phyloP scores from a whole-genome alignment of 331 rosid genomes.

The Malus hybrid region DNA sequence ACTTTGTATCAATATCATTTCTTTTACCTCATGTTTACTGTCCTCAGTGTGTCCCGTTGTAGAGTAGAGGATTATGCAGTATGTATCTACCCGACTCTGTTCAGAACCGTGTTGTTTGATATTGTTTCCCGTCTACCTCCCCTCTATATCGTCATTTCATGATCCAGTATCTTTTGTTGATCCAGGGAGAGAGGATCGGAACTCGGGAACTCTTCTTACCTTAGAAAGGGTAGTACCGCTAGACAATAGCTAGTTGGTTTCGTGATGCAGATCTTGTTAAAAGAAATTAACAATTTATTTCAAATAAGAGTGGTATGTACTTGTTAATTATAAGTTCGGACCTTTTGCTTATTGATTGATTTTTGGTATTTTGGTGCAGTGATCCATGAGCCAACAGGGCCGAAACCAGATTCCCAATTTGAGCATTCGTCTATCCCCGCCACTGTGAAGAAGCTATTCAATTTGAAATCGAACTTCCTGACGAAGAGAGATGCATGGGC shows the following conservation, averaged over 20 bases:
- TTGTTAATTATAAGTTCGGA: neutral
- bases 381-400: slow-evolving; percentile 79
- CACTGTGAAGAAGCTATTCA: slow-evolving; percentile 92
- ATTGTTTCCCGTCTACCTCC: neutral
- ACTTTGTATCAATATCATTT: neutral
- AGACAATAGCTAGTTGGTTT: neutral
- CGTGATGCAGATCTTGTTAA: neutral
- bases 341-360: slow-evolving; percentile 3
- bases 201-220: no score
- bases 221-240: neutral
- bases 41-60: neutral
- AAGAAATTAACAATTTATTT: no score
- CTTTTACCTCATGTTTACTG: neutral
- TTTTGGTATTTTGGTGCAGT: slow-evolving; percentile 38
- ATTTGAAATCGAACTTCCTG: slow-evolving; percentile 81
- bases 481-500: slow-evolving; percentile 99
- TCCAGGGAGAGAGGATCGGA: neutral
- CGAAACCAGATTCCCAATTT: slow-evolving; percentile 66
- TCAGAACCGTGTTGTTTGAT: neutral
- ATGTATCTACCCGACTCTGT: no score
- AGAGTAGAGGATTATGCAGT: no score
- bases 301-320: no score
- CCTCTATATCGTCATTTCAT: neutral
- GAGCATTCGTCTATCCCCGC: slow-evolving; percentile 93
- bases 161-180: neutral